These are phyloP conservation scores for Dictyostelium discoideum DNA, from an alignment of 78 protist species.

Conservation along the genomic window dicty_2.7 NC_007089.4:2128001-2128500, in stretches of 20 bases:
- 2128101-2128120: neutral
- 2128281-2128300: neutral
- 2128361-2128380: neutral
- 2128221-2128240: neutral
- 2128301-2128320: neutral
- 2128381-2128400: neutral
- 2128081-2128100: neutral
- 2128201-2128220: neutral
- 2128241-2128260: neutral
- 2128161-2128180: neutral
- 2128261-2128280: neutral
- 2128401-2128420: neutral
- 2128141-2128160: neutral
- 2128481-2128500: conserved; percentile 7
- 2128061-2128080: neutral
- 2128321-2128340: neutral
- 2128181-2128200: neutral
- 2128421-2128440: neutral
- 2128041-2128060: neutral
- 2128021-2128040: neutral
- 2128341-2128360: neutral
- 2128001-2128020: neutral
- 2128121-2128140: neutral
- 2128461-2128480: neutral
- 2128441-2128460: neutral